A percentile compares a stretch with the other conserved stretches of the same genome.
Evolutionary conservation across 1,139 yeast species (phyloP).

Genomic region (Taphrina betulina): DNA sequence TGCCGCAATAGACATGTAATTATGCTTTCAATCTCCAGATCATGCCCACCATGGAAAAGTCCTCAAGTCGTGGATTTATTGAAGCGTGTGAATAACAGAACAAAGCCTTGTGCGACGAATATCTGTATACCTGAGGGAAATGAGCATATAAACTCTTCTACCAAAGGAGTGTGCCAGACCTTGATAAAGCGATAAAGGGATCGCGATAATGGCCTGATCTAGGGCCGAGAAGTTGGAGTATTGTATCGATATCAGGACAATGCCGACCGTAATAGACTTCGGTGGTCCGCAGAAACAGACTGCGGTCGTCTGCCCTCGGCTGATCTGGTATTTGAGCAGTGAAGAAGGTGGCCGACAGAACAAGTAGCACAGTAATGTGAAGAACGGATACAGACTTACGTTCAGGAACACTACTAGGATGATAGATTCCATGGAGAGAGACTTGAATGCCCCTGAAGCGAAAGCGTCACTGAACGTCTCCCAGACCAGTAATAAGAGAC

Average conservation of each 20-base stretch:
- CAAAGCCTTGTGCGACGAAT: conserved; percentile 67
- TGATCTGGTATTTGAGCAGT: conserved; percentile 51
- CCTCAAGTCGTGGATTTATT: too few relatives aligned
- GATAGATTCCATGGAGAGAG: conserved; percentile 66
- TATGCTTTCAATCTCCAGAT: too few relatives aligned
- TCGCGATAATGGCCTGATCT: conserved; percentile 64
- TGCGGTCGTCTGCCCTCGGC: conserved; percentile 69
- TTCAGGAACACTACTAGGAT: conserved; percentile 78
- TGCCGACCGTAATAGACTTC: conserved; percentile 88
- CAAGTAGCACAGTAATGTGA: conserved; percentile 60
- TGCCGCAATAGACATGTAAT: too few relatives aligned
- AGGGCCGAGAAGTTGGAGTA: conserved; percentile 63
- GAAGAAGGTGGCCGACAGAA: conserved; percentile 58
- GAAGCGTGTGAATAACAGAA: conserved; percentile 61
- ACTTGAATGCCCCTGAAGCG: conserved; percentile 71
- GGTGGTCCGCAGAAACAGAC: conserved; percentile 89
- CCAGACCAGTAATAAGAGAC: conserved; percentile 76
- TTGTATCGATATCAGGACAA: conserved; percentile 74
- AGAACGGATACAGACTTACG: conserved; percentile 70
- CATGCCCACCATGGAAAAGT: too few relatives aligned
- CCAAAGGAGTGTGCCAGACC: too few relatives aligned
- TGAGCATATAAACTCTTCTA: too few relatives aligned
- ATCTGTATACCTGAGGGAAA: conserved; percentile 88
- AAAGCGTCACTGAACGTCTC: conserved; percentile 87
- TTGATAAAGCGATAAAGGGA: conserved; percentile 82